Conservation (phyloP, 495 filamentous ascomycete species). For the Lasiosphaeria ovina region DNA sequence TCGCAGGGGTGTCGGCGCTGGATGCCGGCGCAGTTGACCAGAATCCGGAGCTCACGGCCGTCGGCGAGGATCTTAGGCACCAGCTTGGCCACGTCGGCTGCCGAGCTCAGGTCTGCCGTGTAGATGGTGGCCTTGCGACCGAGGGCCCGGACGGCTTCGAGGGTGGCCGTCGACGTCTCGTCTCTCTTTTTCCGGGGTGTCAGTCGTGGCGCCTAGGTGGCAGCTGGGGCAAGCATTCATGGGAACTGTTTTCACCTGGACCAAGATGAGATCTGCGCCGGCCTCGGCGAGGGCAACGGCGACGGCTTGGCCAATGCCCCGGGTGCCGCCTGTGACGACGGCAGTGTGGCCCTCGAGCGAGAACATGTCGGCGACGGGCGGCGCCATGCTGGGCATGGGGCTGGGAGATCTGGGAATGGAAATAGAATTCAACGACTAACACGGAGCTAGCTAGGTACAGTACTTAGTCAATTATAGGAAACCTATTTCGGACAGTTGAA, state of each 20-base stretch:
- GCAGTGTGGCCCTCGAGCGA: constrained; percentile 69
- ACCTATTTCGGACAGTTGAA: too few species aligned
- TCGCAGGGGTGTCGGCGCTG: constrained; percentile 76
- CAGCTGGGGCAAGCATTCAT: background rate
- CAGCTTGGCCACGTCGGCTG: constrained; percentile 57
- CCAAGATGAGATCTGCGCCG: constrained; percentile 76
- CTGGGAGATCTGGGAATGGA: background rate
- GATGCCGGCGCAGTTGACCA: constrained; percentile 86
- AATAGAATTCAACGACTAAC: too few species aligned
- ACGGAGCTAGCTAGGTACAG: too few species aligned
- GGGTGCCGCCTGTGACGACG: constrained; percentile 80
- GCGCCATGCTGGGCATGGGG: constrained; percentile 7
- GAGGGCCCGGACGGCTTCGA: constrained; percentile 57
- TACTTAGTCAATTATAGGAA: too few species aligned
- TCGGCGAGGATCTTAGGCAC: constrained; percentile 60
- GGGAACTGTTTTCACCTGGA: constrained; percentile 48
- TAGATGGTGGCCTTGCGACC: constrained; percentile 69
- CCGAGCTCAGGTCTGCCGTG: constrained; percentile 68
- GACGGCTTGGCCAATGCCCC: constrained; percentile 85
- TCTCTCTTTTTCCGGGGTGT: constrained; percentile 53
- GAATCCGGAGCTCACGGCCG: constrained; percentile 62
- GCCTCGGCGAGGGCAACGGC: constrained; percentile 78
- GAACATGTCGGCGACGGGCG: constrained; percentile 38
- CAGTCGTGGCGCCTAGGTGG: background rate
- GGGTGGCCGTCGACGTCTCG: constrained; percentile 60